Evolutionary conservation across 805 yeast species (phyloP), one percentile per base, ranked within the genome.

Genomic region (Nakazawaea ernobii): DNA sequence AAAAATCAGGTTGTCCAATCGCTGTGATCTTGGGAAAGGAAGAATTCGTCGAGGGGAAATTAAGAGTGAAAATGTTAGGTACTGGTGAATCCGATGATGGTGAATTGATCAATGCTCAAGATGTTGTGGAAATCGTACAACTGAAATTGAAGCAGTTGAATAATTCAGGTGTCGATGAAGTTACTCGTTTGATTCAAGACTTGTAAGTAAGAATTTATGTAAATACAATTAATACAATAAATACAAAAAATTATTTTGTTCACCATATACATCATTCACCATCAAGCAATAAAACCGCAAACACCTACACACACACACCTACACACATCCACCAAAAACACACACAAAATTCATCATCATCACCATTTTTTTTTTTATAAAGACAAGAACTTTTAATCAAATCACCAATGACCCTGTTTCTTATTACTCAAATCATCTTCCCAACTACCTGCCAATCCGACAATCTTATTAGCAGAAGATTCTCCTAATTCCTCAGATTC

Each of bases 11-110:
- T 24, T 88, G 95, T 58, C 84, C 90, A 50, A 58, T 90, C 39
- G 96, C 94, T 10, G 96, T 94, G 39, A 94, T 94, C 55, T 73
- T 94, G 49, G 99, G 99, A 58, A 95, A 92, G 65, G 97, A 94
- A 65, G 99, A 94, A 68, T 90, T 69, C 59, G 78, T 81, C 15
- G 80, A 78, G 54, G 96, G 96, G 17, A 76, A 84, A 52, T 73
- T 91, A 50, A 83, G 96, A 71, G 83, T 94, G 52, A 94, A 94
- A 74, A 75, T 80, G 52, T 77, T 94, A 52, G 96, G 97, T 46
- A 88, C 87, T 58, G 96, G 94, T 56, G 91, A 85, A 57, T 78
- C 80, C 41, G 82, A 87, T 61, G 95, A 90, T 59, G 99, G 99
- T 53, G 91, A 80, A 55, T 70, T 90, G 44, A 75, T 92, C 32